A percentile compares a stretch with the other conserved stretches of the same genome.
phyloP scores from a whole-genome alignment of 352 stramenopile species.

The Elongisporangium prolatum region DNA sequence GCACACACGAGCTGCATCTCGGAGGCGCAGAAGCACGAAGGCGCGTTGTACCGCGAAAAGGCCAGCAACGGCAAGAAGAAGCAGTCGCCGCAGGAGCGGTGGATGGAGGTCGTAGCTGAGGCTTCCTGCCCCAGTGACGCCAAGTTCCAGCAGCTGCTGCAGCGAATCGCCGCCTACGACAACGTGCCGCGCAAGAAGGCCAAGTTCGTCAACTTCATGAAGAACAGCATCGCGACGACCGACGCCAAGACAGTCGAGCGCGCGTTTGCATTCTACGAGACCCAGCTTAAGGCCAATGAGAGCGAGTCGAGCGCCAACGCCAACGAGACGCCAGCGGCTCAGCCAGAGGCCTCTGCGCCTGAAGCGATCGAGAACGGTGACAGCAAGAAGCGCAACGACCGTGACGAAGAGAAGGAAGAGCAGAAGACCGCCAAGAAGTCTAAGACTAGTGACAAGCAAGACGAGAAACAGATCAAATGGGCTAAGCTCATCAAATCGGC shows the following conservation, averaged over 20 bases:
- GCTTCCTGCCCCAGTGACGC: slow-evolving; percentile 39
- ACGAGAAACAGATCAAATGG: slow-evolving; percentile 58
- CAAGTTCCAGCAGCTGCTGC: slow-evolving; percentile 64
- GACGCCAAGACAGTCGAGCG: slow-evolving; percentile 47
- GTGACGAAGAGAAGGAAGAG: slow-evolving; percentile 14
- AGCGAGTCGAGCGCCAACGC: slow-evolving; percentile 6
- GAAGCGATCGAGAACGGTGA: slow-evolving; percentile 4
- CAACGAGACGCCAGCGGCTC: slow-evolving; percentile 4
- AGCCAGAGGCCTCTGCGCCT: slow-evolving; percentile 1
- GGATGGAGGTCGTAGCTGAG: slow-evolving; percentile 71
- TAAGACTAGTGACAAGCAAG: slow-evolving; percentile 9
- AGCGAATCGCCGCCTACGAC: slow-evolving; percentile 71
- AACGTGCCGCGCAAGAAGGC: slow-evolving; percentile 93
- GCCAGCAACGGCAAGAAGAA: slow-evolving; percentile 64
- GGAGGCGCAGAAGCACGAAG: slow-evolving; percentile 94
- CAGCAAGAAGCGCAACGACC: slow-evolving; percentile 44
- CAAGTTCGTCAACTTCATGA: slow-evolving; percentile 93
- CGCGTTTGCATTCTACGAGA: slow-evolving; percentile 72
- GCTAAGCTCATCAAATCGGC: slow-evolving; percentile 54
- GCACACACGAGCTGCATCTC: slow-evolving; percentile 91
- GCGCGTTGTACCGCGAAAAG: slow-evolving; percentile 77
- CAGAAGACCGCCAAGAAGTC: slow-evolving; percentile 49
- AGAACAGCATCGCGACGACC: slow-evolving; percentile 70
- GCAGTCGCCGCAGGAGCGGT: slow-evolving; percentile 85
- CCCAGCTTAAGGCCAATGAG: slow-evolving; percentile 44